Evolutionary conservation across 495 filamentous ascomycete genomes (phyloP).

Genomic region (Oleoguttula mirabilis): DNA sequence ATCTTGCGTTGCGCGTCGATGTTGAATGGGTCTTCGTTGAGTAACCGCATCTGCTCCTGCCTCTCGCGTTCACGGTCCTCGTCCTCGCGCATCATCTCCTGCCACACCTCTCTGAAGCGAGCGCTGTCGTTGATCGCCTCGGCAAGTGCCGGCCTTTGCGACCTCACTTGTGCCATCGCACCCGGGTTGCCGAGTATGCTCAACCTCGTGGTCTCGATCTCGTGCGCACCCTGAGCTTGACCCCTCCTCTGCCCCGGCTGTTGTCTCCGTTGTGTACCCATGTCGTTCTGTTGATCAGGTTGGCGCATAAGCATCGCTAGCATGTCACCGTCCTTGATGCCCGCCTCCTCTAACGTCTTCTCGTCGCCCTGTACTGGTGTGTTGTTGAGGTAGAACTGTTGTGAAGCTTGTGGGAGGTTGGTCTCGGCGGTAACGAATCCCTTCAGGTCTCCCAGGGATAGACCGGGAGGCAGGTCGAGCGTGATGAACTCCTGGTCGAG

Average conservation of each 20-base stretch:
- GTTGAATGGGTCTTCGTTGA: constrained; percentile 90
- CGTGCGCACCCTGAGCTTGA: constrained; percentile 26
- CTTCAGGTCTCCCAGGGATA: constrained; percentile 79
- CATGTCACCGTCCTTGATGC: constrained; percentile 85
- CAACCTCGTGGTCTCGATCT: constrained; percentile 71
- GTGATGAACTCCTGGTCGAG: constrained; percentile 67
- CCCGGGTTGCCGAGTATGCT: constrained; percentile 70
- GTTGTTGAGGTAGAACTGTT: constrained; percentile 82
- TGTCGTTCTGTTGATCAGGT: constrained; percentile 12
- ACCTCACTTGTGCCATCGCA: constrained; percentile 53
- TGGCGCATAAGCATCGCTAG: constrained; percentile 59
- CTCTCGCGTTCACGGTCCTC: constrained; percentile 58
- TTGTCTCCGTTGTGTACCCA: constrained; percentile 19
- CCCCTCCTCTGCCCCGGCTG: constrained; percentile 25
- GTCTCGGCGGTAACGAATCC: constrained; percentile 63
- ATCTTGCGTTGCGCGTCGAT: constrained; percentile 82
- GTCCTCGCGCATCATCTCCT: constrained; percentile 53
- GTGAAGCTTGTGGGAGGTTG: constrained; percentile 42
- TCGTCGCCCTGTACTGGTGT: constrained; percentile 61
- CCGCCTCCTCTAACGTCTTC: constrained; percentile 69
- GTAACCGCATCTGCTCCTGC: constrained; percentile 60
- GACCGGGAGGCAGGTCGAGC: constrained; percentile 69
- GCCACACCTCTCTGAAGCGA: constrained; percentile 58
- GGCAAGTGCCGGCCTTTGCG: constrained; percentile 61
- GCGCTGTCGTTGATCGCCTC: constrained; percentile 64